Evolutionary conservation across 2,329 filamentous ascomycete species (phyloP).

Genomic region (Verticillium nonalfalfae): DNA sequence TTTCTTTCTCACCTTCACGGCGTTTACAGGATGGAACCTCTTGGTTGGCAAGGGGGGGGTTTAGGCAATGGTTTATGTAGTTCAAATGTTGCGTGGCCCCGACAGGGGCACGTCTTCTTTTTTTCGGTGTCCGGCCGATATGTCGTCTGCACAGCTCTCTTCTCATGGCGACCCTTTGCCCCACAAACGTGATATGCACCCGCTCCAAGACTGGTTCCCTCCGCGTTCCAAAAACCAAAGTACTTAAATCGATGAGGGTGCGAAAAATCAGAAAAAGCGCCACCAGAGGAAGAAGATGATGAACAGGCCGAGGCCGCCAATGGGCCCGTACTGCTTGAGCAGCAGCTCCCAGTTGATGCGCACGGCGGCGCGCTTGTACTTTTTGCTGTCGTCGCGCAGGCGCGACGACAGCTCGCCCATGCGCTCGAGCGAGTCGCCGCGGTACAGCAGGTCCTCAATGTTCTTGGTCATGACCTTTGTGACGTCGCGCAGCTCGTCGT

Average conservation of each 20-base stretch:
- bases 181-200: background rate
- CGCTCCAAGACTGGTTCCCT: background rate
- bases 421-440: constrained; percentile 87
- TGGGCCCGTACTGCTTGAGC: constrained; percentile 92
- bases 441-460: constrained; percentile 93
- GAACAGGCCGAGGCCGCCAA: constrained; percentile 74
- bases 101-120: background rate
- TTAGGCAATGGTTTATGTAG: background rate
- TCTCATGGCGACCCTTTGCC: background rate
- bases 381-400: constrained; percentile 85
- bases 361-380: constrained; percentile 88
- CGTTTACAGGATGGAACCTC: background rate
- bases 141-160: background rate
- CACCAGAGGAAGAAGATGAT: constrained; percentile 85
- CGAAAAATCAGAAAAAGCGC: constrained; percentile 67
- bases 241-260: background rate
- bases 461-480: constrained; percentile 99
- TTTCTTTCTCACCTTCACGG: background rate
- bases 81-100: background rate
- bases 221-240: background rate
- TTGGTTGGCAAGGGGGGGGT: background rate
- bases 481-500: constrained; percentile 94
- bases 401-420: constrained; percentile 94
- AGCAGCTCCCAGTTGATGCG: constrained; percentile 97
- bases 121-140: background rate